Evolutionary conservation across 805 yeast genomes (phyloP), one percentile per base, ranked within the genome.

Genomic region (Kodamaea fukazawae): DNA sequence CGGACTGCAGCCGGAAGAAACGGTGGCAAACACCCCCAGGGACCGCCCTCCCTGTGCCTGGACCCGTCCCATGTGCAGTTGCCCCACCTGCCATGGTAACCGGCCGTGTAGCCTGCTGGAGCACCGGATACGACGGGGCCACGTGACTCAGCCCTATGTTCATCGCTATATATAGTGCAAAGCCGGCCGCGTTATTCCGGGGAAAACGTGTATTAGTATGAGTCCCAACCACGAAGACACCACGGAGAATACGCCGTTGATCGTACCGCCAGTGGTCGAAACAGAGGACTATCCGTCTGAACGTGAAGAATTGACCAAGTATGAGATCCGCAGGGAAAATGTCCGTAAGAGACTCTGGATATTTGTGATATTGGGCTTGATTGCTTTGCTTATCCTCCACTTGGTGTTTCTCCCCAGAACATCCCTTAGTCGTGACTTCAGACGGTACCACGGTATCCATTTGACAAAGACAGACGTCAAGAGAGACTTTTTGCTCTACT

Each of bases 381-480:
- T 71, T 2, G 77, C 79, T 34, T 60, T 79, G 26, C 53, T 78
- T 11, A 67, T 75, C 2, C 79, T 85, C 54, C 77, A 85, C 29
- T 65, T 86, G 36, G 77, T 83, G 0, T 89, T 89, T 56, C 67
- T 88, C 11, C 96, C 96, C 2, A 61, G 96, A 42, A 86, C 97
- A 1, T 86, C 96, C 2, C 65, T 87, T 13, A 78, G 84, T 36
- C 67, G 96, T 47, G 96, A 90, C 59, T 78, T 85, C 51, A 73
- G 91, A 50, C 65, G 96, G 36, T 58, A 86, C 47, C 86, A 87
- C 60, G 80, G 82, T 23, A 72, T 79, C 26, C 73, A 67, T 38
- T 55, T 86, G 35, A 81, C 95, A 2, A 73, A 71, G 40, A 73
- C 79, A 7, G 96, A 89, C 46, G 71, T 84, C 22, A 80, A 84